Evolutionary conservation across 192 early-diverging fungal genomes (phyloP).

Genomic region (Dissophora ornata): DNA sequence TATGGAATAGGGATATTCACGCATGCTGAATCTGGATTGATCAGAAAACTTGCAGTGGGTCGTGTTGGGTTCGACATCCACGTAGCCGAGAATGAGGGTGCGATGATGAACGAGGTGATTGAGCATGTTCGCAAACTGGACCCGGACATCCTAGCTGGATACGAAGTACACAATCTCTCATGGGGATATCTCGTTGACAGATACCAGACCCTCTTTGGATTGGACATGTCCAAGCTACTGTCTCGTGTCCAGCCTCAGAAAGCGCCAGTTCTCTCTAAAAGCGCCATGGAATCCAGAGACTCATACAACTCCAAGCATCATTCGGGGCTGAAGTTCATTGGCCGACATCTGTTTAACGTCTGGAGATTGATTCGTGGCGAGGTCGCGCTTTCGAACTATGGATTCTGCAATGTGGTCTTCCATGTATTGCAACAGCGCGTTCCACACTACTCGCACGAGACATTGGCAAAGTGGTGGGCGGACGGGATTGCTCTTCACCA

Average conservation of each 20-base stretch:
- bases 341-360: conserved; percentile 88
- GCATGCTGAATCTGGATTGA: conserved; percentile 33
- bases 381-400: conserved; percentile 80
- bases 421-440: conserved; percentile 76
- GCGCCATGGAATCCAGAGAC: conserved; percentile 34
- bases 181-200: conserved; percentile 82
- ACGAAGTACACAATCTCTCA: conserved; percentile 84
- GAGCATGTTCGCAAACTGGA: conserved; percentile 69
- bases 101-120: conserved; percentile 68
- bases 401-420: conserved; percentile 78
- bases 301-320: conserved; percentile 47
- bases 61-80: conserved; percentile 49
- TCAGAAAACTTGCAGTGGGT: conserved; percentile 44
- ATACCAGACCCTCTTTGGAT: conserved; percentile 15
- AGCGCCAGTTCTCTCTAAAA: conserved; percentile 20
- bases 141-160: conserved; percentile 91
- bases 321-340: conserved; percentile 70
- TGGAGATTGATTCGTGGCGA: conserved; percentile 90
- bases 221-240: conserved; percentile 46
- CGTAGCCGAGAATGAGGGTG: conserved; percentile 63
- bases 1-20: conserved; percentile 68
- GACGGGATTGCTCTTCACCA: conserved; percentile 59
- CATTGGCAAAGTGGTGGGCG: conserved; percentile 76
- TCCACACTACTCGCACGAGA: conserved; percentile 70
- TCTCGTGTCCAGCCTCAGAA: conserved; percentile 18